Evolutionary conservation across 2,329 filamentous ascomycete species (phyloP).

Genomic region (Penicillium sp.): DNA sequence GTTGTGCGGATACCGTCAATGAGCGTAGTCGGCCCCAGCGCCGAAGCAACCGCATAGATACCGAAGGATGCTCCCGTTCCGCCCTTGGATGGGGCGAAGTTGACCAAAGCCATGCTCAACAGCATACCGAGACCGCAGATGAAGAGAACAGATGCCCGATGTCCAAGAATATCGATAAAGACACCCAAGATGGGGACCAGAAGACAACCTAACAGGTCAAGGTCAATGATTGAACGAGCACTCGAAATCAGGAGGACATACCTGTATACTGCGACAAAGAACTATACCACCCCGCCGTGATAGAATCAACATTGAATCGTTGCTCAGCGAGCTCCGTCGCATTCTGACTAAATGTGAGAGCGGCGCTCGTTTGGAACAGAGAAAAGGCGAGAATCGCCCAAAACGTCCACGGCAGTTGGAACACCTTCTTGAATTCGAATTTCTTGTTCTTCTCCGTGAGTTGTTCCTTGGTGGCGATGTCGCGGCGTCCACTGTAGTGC

Average conservation of each 20-base stretch:
- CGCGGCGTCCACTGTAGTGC: conserved; percentile 48
- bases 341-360: conserved; percentile 56
- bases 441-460: conserved; percentile 61
- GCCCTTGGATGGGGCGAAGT: conserved; percentile 49
- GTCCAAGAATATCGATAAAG: conserved; percentile 57
- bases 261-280: conserved; percentile 55
- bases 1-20: conserved; percentile 61
- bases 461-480: conserved; percentile 58
- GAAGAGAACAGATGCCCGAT: conserved; percentile 47
- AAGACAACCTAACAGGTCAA: conserved; percentile 48
- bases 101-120: conserved; percentile 54
- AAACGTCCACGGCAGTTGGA: conserved; percentile 60
- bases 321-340: conserved; percentile 62
- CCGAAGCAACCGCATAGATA: conserved; percentile 57
- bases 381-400: conserved; percentile 58
- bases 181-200: conserved; percentile 56
- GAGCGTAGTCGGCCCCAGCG: conserved; percentile 57
- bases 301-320: conserved; percentile 54
- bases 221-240: neutral
- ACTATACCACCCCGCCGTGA: conserved; percentile 62
- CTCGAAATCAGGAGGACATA: conserved; percentile 4
- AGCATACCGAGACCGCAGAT: conserved; percentile 53
- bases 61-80: conserved; percentile 61
- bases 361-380: conserved; percentile 58
- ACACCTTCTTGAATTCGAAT: conserved; percentile 56